Percentiles rank a stretch among this genome's conserved stretches.
Conservation (phyloP, 768 basidiomycete genomes). For the Psilocybe azurescens region DNA sequence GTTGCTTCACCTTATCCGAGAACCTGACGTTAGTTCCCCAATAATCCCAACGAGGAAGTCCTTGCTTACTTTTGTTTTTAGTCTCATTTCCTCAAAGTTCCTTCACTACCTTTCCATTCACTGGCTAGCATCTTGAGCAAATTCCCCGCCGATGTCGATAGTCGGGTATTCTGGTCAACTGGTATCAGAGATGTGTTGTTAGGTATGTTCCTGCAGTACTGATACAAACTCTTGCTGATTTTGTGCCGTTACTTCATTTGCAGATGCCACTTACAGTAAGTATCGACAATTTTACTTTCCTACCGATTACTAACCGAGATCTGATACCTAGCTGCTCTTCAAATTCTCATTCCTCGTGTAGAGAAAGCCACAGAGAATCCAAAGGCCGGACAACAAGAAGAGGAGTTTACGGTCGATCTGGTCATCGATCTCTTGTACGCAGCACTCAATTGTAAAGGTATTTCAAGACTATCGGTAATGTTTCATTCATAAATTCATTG, state of each 20-base stretch:
- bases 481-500: background rate
- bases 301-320: too few species aligned
- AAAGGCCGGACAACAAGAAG: slow-evolving; percentile 29
- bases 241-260: slow-evolving; percentile 3
- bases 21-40: slow-evolving; percentile 68
- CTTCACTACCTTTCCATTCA: slow-evolving; percentile 81
- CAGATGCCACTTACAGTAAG: slow-evolving; percentile 46
- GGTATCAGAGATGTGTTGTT: slow-evolving; percentile 68
- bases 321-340: slow-evolving; percentile 49
- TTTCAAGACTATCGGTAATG: background rate
- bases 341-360: slow-evolving; percentile 60
- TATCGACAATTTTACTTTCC: background rate
- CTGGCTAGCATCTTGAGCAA: slow-evolving; percentile 77
- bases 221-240: slow-evolving; percentile 1
- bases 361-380: slow-evolving; percentile 34
- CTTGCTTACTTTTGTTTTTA: slow-evolving; percentile 34
- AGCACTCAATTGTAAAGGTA: slow-evolving; percentile 65
- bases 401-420: slow-evolving; percentile 45
- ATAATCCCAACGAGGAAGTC: background rate
- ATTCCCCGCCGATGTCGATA: slow-evolving; percentile 79
- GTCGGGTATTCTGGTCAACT: slow-evolving; percentile 75
- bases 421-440: slow-evolving; percentile 50
- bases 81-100: slow-evolving; percentile 89
- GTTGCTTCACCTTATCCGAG: slow-evolving; percentile 71
- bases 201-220: slow-evolving; percentile 46